phyloP scores from a whole-genome alignment of 1,139 yeast genomes.

The Candida albicans region DNA sequence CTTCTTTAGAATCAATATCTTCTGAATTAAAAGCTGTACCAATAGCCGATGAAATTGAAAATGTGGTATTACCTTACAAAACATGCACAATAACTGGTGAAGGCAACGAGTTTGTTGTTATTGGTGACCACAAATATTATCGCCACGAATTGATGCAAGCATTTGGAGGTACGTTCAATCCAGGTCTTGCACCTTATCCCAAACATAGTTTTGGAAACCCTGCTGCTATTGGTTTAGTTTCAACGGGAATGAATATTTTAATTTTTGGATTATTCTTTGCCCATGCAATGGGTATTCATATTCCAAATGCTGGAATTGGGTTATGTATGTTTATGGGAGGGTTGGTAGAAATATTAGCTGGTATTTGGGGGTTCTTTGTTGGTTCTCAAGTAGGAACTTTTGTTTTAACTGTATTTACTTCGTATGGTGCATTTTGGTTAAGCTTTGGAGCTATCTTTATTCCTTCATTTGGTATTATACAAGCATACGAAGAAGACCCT shows the following conservation, averaged over 20 bases:
- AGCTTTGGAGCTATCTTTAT: conserved; percentile 59
- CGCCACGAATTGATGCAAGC: conserved; percentile 42
- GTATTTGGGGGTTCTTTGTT: conserved; percentile 61
- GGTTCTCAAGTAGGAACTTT: conserved; percentile 52
- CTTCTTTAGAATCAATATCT: conserved; percentile 1
- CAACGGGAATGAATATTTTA: conserved; percentile 34
- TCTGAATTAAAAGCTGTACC: neutral
- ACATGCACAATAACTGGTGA: conserved; percentile 22
- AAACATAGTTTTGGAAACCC: conserved; percentile 51
- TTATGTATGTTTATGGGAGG: conserved; percentile 58
- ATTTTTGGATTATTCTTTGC: conserved; percentile 43
- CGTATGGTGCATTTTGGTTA: conserved; percentile 77
- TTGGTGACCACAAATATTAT: conserved; percentile 35
- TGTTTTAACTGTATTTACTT: conserved; percentile 61
- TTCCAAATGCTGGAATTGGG: conserved; percentile 42
- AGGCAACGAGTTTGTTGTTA: conserved; percentile 23
- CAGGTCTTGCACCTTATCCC: conserved; percentile 33
- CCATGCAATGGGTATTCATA: conserved; percentile 35
- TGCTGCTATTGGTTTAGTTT: conserved; percentile 59
- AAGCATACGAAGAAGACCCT: conserved; percentile 46
- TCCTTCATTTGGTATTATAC: conserved; percentile 53
- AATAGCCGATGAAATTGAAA: neutral
- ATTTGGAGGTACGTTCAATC: conserved; percentile 35
- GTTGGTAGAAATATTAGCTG: conserved; percentile 60
- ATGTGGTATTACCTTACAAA: conserved; percentile 6